Evolutionary conservation across 352 stramenopile genomes (phyloP), one percentile per base, ranked within the genome.

Genomic region (Plasmopara viticola): DNA sequence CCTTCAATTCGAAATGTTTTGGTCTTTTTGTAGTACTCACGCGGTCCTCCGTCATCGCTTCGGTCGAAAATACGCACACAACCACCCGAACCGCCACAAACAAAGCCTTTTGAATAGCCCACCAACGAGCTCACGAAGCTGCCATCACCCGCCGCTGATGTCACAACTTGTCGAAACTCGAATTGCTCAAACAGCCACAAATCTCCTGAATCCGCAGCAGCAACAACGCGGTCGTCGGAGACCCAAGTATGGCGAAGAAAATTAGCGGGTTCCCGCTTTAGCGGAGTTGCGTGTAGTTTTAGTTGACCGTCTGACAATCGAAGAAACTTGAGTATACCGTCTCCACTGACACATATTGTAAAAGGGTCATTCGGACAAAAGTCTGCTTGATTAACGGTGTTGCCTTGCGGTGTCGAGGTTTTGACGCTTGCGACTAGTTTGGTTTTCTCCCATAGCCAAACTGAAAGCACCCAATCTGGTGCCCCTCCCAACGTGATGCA

Each of bases 181-280:
- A 96, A 79, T 64, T 86, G 81, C 47, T 98, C 91, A 59, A 98
- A 96, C 7, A 98, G 40, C 74, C 72, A 97, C 25, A 98, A 58
- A 42, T 96, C 86, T 0, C 90, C 92, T 0, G 74, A 80, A 58
- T 96, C 86, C 0, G 90, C 92, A 2, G 87, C 85, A 6, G 91
- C 83, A 3, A 97, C 66, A 5, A 98, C 70, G 9, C 88, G 78
- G 12, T 98, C 91, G 31, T 98, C 90, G 8, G 62, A 81, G 20
- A 98, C 75, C 92, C 92, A 98, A 9, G 73, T 71, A 40, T 98
- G 93, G 15, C 76, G 90, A 10, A 95, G 56, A 57, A 97, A 97
- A 46, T 95, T 87, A 2, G 76, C 76, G 6, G 80, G 72, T 30
- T 95, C 86, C 0, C 81, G 70, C 35, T 95, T 91, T 14, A 90